Conservation (phyloP, 1,139 yeast species). For the Lodderomyces margitis region DNA sequence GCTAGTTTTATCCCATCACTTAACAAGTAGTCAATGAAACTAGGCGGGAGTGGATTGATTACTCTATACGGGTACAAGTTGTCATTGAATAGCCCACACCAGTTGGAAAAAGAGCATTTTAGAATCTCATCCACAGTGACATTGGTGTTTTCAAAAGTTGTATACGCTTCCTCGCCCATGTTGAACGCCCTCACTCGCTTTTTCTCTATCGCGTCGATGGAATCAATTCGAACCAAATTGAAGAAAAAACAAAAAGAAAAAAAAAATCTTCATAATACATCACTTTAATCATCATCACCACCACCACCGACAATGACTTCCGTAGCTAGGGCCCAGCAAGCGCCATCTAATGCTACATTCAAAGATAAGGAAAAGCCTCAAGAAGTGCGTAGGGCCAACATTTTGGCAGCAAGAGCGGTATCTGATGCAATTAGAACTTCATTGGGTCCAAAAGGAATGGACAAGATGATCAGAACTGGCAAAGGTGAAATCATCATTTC, state of each 20-base stretch:
- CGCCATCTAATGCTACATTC: conserved; percentile 84
- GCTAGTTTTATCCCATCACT: conserved; percentile 79
- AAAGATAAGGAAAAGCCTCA: conserved; percentile 96
- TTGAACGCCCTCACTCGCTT: too few relatives aligned
- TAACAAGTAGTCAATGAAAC: conserved; percentile 66
- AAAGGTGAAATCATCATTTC: conserved; percentile 92
- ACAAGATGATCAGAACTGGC: conserved; percentile 95
- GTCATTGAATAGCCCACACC: conserved; percentile 61
- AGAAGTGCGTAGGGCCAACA: conserved; percentile 91
- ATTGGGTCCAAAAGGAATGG: conserved; percentile 98
- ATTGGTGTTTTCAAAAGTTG: conserved; percentile 33
- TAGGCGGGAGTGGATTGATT: conserved; percentile 62
- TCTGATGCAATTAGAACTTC: conserved; percentile 98
- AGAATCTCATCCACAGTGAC: conserved; percentile 52
- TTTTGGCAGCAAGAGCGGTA: conserved; percentile 94
- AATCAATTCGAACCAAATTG: neutral
- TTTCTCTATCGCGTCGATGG: too few relatives aligned
- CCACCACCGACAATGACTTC: conserved; percentile 13
- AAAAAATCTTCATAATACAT: neutral
- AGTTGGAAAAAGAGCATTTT: conserved; percentile 68
- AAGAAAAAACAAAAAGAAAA: neutral
- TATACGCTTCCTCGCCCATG: conserved; percentile 15
- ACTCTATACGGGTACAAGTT: conserved; percentile 54
- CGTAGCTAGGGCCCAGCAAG: conserved; percentile 22
- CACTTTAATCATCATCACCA: neutral